Evolutionary conservation across 805 yeast species (phyloP), one percentile per base, ranked within the genome.

Genomic region (Metschnikowia arizonensis): DNA sequence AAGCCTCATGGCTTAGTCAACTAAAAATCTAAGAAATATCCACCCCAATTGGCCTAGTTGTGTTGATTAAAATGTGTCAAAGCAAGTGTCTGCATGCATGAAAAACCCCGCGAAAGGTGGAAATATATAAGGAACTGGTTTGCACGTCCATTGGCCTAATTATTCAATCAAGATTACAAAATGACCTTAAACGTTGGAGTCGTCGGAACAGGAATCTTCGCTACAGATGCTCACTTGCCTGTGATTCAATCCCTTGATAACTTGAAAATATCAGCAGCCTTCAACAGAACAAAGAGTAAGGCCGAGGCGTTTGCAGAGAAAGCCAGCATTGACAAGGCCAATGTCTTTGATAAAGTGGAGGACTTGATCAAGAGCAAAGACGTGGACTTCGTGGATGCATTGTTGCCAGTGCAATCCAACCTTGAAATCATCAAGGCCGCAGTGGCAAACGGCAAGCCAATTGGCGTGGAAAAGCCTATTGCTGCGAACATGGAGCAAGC

Each of bases 161-260:
- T 8, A 14, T 11, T 10, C 14, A 21, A 48, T 11, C 8, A n/a
- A n/a, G 17, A 21, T 7, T 7, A 33, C n/a, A 32, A n/a, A 24
- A 53, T 53, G 55, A 45, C 52, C 11, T 65, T 78, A 38, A 83
- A 78, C 60, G 78, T 82, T 41, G 88, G 85, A 43, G 69, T 85
- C 38, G 77, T 85, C 46, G 93, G 93, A 45, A 85, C 93, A 3
- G 93, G 93, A 56, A 87, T 91, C 58, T 91, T 91, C 62, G 97
- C 98, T 50, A 78, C 79, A 24, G 87, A 84, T 51, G 73, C 78
- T 45, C 98, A 91, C 62, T 74, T 87, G 52, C 98, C 97, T 33
- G 78, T 85, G 24, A 65, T 81, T 40, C 67, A 79, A 57, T 68
- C 76, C 40, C 62, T 74, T 38, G 72, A 78, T 1, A 69, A 70